Evolutionary conservation across 352 stramenopile genomes (phyloP).

Genomic region (Pythium apleroticum): DNA sequence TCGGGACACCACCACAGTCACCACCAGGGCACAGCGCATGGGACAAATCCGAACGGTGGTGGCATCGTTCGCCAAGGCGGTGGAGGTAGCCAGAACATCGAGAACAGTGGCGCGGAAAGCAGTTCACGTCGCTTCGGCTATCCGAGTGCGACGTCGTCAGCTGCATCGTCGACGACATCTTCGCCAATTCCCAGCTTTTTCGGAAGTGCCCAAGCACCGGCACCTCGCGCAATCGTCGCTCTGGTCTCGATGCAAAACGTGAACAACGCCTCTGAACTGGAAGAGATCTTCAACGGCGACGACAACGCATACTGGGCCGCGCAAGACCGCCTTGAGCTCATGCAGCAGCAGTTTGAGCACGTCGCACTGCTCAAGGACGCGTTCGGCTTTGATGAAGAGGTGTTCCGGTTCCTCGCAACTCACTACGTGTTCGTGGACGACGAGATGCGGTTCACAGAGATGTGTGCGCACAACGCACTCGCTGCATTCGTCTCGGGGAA

Average conservation of each 20-base stretch:
- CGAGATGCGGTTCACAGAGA: conserved; percentile 56
- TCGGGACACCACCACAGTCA: conserved; percentile 16
- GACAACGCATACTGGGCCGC: conserved; percentile 55
- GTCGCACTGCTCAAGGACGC: conserved; percentile 68
- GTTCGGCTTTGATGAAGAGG: conserved; percentile 86
- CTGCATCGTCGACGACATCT: conserved; percentile 41
- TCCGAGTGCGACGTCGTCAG: conserved; percentile 25
- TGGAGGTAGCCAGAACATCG: conserved; percentile 6
- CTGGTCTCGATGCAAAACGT: conserved; percentile 81
- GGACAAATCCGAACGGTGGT: not conserved
- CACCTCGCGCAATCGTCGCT: conserved; percentile 63
- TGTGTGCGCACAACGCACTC: conserved; percentile 84
- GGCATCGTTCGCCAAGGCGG: conserved; percentile 22
- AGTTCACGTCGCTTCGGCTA: conserved; percentile 25
- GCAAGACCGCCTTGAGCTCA: conserved; percentile 50
- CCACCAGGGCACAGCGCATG: not conserved
- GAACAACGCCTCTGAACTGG: conserved; percentile 53
- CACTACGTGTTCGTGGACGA: conserved; percentile 58
- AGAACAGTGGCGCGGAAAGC: conserved; percentile 19
- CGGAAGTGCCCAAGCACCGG: conserved; percentile 34
- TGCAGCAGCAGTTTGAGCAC: conserved; percentile 72
- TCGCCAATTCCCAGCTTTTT: conserved; percentile 32
- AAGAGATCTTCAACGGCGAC: conserved; percentile 72
- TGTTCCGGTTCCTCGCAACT: conserved; percentile 79
- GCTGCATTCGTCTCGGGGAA: conserved; percentile 76